Evolutionary conservation across 495 filamentous ascomycete genomes (phyloP), one percentile per base, ranked within the genome.

Genomic region (Baudoinia panamericana): DNA sequence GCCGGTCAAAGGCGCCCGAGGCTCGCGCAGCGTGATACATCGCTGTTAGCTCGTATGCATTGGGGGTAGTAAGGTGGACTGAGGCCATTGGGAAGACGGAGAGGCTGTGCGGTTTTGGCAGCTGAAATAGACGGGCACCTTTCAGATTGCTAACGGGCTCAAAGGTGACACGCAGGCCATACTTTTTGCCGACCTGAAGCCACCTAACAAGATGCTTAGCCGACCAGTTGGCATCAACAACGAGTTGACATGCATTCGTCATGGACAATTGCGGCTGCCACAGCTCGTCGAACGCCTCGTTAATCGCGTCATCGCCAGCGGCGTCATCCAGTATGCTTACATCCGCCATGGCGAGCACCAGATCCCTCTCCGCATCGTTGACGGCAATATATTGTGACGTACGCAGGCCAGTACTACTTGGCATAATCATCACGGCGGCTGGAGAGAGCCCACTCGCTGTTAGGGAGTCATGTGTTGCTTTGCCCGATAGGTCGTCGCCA

Each of bases 371-470:
- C 1, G 62, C 63, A 54, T 88, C 82, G 59, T 96, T 97, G 51
- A 95, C 65, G 13, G 86, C 78, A 2, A 96, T 72, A 54, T 97
- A 97, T 55, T 93, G 84, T 5, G 86, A 83, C 2, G 90, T 97
- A 19, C 76, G 67, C 27, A 59, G 57, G 0, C 68, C 62, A 7
- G 65, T 60, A 5, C 68, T 64, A 12, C 65, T 55, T 8, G 64
- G 60, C 6, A 82, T 56, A 16, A 70, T 56, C 49, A 68, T 67
- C 21, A 94, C 70, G 37, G 74, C 80, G 17, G 56, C 61, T 1
- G 69, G 73, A 51, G 74, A 68, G 32, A 95, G 70, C 4, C 76
- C 77, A 28, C 71, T 67, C 13, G 65, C 51, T 36, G 70, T 47
- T 3, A 96, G 63, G 24, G 68, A 63, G 9, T 71, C 60, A 10